Base-by-base conservation (phyloP, 2,329 filamentous ascomycete genomes). In the Neonectria sp. region DNA sequence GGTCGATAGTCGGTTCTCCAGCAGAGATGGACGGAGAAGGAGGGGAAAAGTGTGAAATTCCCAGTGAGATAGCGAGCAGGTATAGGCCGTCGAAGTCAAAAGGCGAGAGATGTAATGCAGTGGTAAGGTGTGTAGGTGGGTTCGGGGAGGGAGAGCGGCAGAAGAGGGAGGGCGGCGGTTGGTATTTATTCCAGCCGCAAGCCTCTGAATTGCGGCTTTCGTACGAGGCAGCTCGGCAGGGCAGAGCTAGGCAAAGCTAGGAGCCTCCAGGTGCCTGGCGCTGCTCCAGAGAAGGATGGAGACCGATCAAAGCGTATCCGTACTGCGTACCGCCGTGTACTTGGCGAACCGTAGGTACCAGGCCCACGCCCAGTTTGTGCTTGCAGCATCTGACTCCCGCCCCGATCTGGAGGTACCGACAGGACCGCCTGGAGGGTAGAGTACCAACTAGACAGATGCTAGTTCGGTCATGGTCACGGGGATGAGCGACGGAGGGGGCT, bases 141-240 rank as follows among this genome's bases (percentile, higher is more conserved):
- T 21, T 21, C 21, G 21, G 21, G 21, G 21, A 21, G 21, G n/a
- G 37, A 25, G 51, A 25, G 37, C 45, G 31, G 37, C 45, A 35
- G 13, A n/a, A 25, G 17, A 15, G 13, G 27, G 55, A 40, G 45
- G 58, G 55, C 40, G 63, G 59, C 21, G 35, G 55, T 55, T 63
- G 55, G 48, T 67, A 67, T 67, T 67, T 67, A 67, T 67, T 63
- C 55, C 40, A 59, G 53, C 29, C 33, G 55, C 59, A 63, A 59
- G n/a, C 48, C 25, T 45, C 35, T 45, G 21, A 6, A 6, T 4
- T 9, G 17, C 49, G 31, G 29, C 13, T 9, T 52, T 52, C 29
- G 49, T 33, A 52, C 49, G 15, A 51, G 48, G 48, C 48, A 51
- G 27, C 33, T 35, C 13, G 33, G 48, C 52, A 33, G 49, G 63